Conservation (phyloP, 208 protist genomes). For the Leishmania arabica region DNA sequence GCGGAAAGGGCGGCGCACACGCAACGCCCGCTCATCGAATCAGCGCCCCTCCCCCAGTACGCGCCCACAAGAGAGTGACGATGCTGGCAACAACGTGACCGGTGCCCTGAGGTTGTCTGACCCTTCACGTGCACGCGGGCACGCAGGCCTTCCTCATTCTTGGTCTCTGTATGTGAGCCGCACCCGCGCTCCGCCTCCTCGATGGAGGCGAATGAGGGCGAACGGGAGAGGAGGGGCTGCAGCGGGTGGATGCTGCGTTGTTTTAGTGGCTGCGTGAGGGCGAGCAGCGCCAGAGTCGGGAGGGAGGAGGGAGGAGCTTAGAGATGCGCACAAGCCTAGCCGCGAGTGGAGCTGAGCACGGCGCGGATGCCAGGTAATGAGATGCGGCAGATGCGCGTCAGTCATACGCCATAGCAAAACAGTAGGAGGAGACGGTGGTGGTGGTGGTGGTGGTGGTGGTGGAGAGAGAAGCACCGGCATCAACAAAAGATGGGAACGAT, state of each 20-base stretch:
- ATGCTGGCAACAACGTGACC: neutral
- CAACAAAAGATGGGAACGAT: neutral
- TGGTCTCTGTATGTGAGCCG: neutral
- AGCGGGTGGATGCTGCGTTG: neutral
- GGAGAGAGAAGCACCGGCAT: neutral
- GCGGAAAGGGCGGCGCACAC: neutral
- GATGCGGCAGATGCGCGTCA: neutral
- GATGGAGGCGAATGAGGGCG: neutral
- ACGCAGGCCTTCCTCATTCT: neutral
- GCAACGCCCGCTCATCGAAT: neutral
- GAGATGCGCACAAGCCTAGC: neutral
- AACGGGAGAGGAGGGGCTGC: neutral
- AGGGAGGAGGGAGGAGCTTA: neutral
- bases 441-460: neutral
- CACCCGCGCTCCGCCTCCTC: neutral
- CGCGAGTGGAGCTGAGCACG: neutral
- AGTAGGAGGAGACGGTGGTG: neutral
- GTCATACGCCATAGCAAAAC: neutral
- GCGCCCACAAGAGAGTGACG: neutral
- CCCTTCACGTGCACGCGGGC: neutral
- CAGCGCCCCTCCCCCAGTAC: neutral
- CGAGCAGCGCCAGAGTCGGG: neutral
- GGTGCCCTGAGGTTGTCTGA: neutral
- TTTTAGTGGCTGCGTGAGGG: neutral
- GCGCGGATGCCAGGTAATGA: neutral